Evolutionary conservation across 2,329 filamentous ascomycete species (phyloP).

Genomic region (Paracamarosporium sp.): DNA sequence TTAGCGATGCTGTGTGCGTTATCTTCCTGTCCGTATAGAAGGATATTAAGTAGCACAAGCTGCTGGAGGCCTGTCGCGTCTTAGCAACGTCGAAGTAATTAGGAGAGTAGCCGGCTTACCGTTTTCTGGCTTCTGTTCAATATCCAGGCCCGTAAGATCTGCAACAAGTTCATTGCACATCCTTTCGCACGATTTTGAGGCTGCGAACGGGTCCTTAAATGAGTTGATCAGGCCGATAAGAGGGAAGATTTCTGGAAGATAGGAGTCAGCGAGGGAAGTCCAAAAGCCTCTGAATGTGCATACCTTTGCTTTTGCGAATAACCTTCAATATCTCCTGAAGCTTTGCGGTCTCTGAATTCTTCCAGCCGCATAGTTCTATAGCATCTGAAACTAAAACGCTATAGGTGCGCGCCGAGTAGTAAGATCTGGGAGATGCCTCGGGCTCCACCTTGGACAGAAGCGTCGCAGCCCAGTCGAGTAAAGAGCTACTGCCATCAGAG

Average conservation of each 20-base stretch:
- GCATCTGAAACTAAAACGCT: constrained; percentile 46
- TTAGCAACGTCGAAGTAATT: not conserved
- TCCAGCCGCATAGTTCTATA: constrained; percentile 52
- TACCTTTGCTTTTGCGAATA: constrained; percentile 32
- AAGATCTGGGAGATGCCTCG: constrained; percentile 38
- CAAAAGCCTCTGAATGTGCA: not conserved
- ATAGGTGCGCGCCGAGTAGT: constrained; percentile 52
- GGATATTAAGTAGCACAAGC: constrained; percentile 61
- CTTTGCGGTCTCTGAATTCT: constrained; percentile 38
- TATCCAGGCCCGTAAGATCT: constrained; percentile 62
- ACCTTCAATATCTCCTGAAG: constrained; percentile 46
- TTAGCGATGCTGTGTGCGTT: constrained; percentile 58
- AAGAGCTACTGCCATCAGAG: constrained; percentile 19
- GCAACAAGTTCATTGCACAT: constrained; percentile 68
- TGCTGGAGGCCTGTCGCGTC: constrained; percentile 51
- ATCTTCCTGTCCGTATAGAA: constrained; percentile 58
- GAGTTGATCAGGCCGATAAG: constrained; percentile 57
- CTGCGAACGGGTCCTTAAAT: constrained; percentile 56
- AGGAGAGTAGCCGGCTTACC: constrained; percentile 35
- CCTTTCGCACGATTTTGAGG: constrained; percentile 56
- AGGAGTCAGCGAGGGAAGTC: not conserved
- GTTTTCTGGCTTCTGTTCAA: constrained; percentile 50
- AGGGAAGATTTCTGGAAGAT: constrained; percentile 51
- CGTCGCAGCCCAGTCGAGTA: constrained; percentile 33
- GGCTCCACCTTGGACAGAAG: constrained; percentile 29